These are phyloP conservation scores for Leccinum griseonigrum DNA, from an alignment of 1,284 basidiomycete species.

Conservation along the genomic window DNA sequence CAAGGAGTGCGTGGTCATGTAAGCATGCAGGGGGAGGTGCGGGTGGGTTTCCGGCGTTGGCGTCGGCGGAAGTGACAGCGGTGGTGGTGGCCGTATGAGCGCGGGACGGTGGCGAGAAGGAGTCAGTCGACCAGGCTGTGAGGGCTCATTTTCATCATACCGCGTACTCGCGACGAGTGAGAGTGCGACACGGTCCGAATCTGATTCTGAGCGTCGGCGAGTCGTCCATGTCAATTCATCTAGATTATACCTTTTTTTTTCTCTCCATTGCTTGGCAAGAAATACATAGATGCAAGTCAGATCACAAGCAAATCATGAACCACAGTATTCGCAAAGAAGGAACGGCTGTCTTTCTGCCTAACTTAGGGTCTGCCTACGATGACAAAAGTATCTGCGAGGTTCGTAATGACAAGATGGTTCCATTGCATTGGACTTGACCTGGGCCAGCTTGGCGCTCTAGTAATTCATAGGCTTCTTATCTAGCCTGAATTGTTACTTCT, in stretches of 20 bases:
- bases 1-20: slow-evolving; percentile 67
- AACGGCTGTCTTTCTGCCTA: no score
- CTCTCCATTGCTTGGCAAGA: not conserved
- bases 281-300: not conserved
- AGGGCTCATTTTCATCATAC: not conserved
- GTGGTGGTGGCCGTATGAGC: not conserved
- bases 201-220: not conserved
- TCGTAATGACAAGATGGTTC: not conserved
- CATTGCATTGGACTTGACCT: not conserved
- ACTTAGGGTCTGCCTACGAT: no score
- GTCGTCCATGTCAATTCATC: not conserved
- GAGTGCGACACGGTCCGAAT: not conserved
- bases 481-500: no score
- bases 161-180: not conserved
- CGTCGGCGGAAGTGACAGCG: not conserved
- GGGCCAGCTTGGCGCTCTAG: not conserved
- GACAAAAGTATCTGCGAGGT: no score
- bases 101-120: not conserved
- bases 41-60: not conserved
- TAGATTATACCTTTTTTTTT: not conserved
- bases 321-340: no score
- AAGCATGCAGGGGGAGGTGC: not conserved
- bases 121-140: not conserved
- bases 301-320: not conserved
- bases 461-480: not conserved